Evolutionary conservation across 169 alveolate species (phyloP), one percentile per base, ranked within the genome.

Genomic region (Plasmodium adleri): DNA sequence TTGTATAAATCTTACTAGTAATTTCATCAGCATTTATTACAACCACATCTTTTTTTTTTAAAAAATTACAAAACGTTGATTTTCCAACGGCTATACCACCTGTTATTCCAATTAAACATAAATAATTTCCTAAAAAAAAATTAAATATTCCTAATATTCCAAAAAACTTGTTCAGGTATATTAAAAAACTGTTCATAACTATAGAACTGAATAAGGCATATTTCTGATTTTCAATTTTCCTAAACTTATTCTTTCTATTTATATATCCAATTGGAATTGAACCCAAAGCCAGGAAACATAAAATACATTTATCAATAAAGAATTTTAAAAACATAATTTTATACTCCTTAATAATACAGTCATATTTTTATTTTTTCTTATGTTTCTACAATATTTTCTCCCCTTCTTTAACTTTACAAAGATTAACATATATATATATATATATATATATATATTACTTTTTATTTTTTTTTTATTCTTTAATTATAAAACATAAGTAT

Each of bases 31-130:
- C 74, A 80, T 74, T 91, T 47, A 71, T 92, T 87, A 93, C 92
- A 88, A 47, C 96, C 66, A 70, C 93, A 70, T 83, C 91, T 89
- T 68, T 93, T 88, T 56, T 94, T 94, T 68, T 92, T 80, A 62
- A 45, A 72, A 56, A 94, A 87, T 56, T 85, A 92, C 96, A 94
- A 56, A 94, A 88, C 15, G 96, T 94, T 32, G 94, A 85, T 39
- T 94, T 94, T 6, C 96, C 96, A 22, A 92, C 93, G 4, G 95
- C 96, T 72, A 94, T 92, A 3, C 96, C 96, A 22, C 96, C 96
- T 58, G 96, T 92, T 26, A 94, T 90, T 56, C 93, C 96, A 32
- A 94, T 93, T 47, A 94, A 87, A 66, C 96, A 94, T 73, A 94
- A 60, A 70, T 94, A 92, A 28, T 92, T 72, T 8, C 89, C 88